phyloP scores from a whole-genome alignment of 805 yeast genomes.

The Saccharomycopsis lassenensis region DNA sequence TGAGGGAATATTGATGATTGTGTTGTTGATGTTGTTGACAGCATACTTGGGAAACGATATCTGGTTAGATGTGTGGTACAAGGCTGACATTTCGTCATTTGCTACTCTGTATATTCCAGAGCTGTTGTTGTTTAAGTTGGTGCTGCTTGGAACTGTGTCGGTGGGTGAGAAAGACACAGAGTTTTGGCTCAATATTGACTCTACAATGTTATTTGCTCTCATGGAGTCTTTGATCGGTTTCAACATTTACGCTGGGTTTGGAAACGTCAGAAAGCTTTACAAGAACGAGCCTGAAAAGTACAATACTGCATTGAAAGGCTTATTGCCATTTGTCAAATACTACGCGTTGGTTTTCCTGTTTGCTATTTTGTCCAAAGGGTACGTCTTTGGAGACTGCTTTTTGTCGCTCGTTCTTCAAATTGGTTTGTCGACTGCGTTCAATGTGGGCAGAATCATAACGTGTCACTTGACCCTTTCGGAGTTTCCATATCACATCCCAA shows the following conservation, averaged over 20 bases:
- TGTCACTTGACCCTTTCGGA: conserved; percentile 74
- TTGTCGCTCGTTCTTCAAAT: conserved; percentile 58
- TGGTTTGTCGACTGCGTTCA: conserved; percentile 68
- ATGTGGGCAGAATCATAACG: conserved; percentile 80
- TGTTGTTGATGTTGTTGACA: conserved; percentile 43
- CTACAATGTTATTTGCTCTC: no score
- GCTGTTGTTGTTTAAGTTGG: no score
- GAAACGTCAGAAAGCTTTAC: conserved; percentile 43
- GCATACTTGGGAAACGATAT: conserved; percentile 59
- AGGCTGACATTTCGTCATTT: no score
- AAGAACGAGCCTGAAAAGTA: conserved; percentile 24
- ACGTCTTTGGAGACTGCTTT: conserved; percentile 26
- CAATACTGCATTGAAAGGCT: conserved; percentile 37
- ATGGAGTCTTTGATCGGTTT: no score
- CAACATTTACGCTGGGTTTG: conserved; percentile 59
- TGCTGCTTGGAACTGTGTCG: no score
- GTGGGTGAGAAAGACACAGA: no score
- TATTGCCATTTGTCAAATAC: conserved; percentile 58
- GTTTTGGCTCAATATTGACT: no score
- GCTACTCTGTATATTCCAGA: no score
- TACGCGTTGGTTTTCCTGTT: conserved; percentile 38
- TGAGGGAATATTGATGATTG: conserved; percentile 72
- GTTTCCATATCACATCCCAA: conserved; percentile 65
- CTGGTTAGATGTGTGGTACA: conserved; percentile 33
- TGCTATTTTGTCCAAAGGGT: conserved; percentile 38